These are phyloP conservation scores for Porcisia deanei DNA, from an alignment of 208 protist genomes.

Conservation along the genomic window DNA sequence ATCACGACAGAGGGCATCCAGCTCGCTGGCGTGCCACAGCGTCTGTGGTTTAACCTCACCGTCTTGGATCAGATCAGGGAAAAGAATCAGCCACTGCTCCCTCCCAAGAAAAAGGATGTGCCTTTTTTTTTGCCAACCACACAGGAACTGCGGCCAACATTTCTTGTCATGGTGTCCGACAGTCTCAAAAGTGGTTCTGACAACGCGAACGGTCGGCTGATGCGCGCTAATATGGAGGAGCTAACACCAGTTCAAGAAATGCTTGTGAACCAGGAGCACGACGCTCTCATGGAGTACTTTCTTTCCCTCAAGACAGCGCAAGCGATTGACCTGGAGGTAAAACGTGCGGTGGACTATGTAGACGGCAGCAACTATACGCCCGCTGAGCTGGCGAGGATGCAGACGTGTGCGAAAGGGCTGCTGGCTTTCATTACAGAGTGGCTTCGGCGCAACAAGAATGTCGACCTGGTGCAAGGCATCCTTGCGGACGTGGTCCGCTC, in stretches of 20 bases:
- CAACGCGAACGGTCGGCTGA: constrained; percentile 21
- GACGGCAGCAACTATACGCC: constrained; percentile 68
- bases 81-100: constrained; percentile 88
- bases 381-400: constrained; percentile 60
- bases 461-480: constrained; percentile 82
- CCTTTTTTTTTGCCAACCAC: constrained; percentile 91
- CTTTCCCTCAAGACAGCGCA: constrained; percentile 53
- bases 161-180: constrained; percentile 66
- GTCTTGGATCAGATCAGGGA: constrained; percentile 90
- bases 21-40: constrained; percentile 69
- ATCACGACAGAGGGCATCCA: constrained; percentile 63
- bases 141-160: constrained; percentile 82
- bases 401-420: constrained; percentile 44
- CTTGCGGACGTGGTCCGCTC: constrained; percentile 67
- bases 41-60: constrained; percentile 81
- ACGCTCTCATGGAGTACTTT: constrained; percentile 62
- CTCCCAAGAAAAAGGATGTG: constrained; percentile 90
- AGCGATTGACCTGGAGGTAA: constrained; percentile 78
- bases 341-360: constrained; percentile 66
- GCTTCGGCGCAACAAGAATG: constrained; percentile 59
- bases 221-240: constrained; percentile 36
- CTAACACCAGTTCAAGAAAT: constrained; percentile 68
- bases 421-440: constrained; percentile 61
- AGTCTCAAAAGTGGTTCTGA: constrained; percentile 14
- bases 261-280: constrained; percentile 56